Percentiles rank a stretch among this genome's conserved stretches.
Evolutionary conservation across 139 green algal species (phyloP).

Genomic region (Volvox reticuliferus): DNA sequence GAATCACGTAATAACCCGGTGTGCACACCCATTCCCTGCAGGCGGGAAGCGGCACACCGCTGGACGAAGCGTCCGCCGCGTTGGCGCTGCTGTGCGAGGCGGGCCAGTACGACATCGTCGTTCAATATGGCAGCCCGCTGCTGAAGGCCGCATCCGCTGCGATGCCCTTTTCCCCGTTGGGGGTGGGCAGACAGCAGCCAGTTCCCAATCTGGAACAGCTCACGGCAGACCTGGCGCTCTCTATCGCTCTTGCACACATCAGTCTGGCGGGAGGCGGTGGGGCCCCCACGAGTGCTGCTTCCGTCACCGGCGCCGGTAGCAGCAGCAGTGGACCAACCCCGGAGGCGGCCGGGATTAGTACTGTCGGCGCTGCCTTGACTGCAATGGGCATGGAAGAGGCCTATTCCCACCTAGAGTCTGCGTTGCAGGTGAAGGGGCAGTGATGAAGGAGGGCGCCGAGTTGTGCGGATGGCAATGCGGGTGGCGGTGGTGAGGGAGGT

Average conservation of each 20-base stretch:
- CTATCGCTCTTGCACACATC: conserved; percentile 26
- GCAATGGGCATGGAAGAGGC: neutral
- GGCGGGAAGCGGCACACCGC: conserved; percentile 1
- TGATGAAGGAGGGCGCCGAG: no score
- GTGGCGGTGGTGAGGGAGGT: no score
- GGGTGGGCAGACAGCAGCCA: neutral
- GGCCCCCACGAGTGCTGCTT: neutral
- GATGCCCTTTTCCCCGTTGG: neutral
- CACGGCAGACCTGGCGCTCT: conserved; percentile 15
- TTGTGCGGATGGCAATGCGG: no score
- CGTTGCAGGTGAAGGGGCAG: conserved; percentile 13
- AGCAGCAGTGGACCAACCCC: neutral
- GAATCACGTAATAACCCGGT: no score
- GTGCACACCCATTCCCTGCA: neutral
- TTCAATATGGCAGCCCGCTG: neutral
- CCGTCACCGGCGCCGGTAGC: neutral
- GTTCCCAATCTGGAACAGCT: conserved; percentile 2
- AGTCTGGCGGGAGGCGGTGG: conserved; percentile 5
- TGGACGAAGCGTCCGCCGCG: conserved; percentile 37
- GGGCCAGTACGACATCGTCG: neutral
- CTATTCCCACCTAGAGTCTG: conserved; percentile 15
- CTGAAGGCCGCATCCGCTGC: conserved; percentile 11
- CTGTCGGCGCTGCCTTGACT: no score
- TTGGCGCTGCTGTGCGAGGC: conserved; percentile 45
- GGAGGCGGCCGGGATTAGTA: no score